A percentile compares a stretch with the other conserved stretches of the same genome.
Evolutionary conservation across 2,329 filamentous ascomycete species (phyloP).

Genomic region (Colletotrichum destructivum): DNA sequence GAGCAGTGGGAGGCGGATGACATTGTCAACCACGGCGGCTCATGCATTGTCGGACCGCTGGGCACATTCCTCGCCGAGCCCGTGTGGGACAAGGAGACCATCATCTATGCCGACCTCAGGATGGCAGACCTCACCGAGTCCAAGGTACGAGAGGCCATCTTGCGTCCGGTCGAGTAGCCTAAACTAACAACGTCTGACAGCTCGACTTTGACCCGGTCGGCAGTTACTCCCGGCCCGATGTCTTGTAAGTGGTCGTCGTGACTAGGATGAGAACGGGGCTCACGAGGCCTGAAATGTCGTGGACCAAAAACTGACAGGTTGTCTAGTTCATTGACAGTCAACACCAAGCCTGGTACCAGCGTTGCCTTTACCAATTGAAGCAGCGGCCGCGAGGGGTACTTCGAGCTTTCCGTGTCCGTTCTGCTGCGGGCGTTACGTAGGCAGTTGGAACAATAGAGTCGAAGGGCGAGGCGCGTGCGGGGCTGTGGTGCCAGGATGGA

Average conservation of each 20-base stretch:
- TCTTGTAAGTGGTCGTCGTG: slow-evolving; percentile 52
- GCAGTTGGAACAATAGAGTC: background rate
- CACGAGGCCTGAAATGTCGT: background rate
- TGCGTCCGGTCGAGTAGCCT: background rate
- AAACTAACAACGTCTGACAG: slow-evolving; percentile 44
- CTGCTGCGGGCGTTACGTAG: slow-evolving; percentile 12
- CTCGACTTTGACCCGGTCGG: slow-evolving; percentile 60
- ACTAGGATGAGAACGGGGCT: slow-evolving; percentile 25
- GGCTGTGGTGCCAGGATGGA: slow-evolving; percentile 20
- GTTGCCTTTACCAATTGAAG: slow-evolving; percentile 46
- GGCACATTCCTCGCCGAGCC: slow-evolving; percentile 56
- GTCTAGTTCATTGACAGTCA: slow-evolving; percentile 47
- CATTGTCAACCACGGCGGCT: slow-evolving; percentile 57
- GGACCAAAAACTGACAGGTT: slow-evolving; percentile 35
- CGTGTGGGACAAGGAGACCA: slow-evolving; percentile 57
- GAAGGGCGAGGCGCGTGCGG: slow-evolving; percentile 5
- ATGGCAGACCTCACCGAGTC: slow-evolving; percentile 54
- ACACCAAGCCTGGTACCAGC: slow-evolving; percentile 50
- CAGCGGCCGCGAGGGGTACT: slow-evolving; percentile 9
- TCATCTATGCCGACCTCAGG: slow-evolving; percentile 55
- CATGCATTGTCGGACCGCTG: slow-evolving; percentile 58
- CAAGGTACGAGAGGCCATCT: slow-evolving; percentile 47
- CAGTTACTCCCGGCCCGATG: slow-evolving; percentile 57
- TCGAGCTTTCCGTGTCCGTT: background rate
- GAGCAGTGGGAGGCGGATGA: slow-evolving; percentile 54